Conservation (phyloP, 169 alveolate species). For the Eimeria sp. region DNA sequence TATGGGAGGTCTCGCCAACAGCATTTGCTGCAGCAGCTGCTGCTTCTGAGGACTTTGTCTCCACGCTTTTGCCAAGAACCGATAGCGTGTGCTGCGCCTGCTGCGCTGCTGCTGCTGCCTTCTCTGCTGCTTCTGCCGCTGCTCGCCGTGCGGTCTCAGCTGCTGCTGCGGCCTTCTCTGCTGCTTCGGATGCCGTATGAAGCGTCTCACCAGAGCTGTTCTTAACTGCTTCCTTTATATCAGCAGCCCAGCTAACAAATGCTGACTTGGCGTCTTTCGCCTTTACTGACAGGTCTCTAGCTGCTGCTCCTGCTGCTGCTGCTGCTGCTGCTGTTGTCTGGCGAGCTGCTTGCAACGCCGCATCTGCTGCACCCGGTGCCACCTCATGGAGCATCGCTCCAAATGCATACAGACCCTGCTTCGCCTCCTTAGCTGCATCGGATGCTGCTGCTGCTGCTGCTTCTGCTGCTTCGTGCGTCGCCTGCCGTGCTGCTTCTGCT, state of each 20-base stretch:
- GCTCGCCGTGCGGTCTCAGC: too few species aligned
- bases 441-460: slow-evolving; percentile 30
- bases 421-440: slow-evolving; percentile 18
- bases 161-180: background rate
- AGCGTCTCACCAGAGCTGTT: background rate
- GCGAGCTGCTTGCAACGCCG: background rate
- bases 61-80: background rate
- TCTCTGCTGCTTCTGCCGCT: background rate
- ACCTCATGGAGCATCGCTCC: slow-evolving; percentile 22
- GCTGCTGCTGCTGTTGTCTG: slow-evolving; percentile 13
- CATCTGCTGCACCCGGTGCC: slow-evolving; percentile 44
- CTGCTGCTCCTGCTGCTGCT: slow-evolving; percentile 61
- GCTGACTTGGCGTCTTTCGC: slow-evolving; percentile 24
- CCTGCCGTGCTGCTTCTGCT: slow-evolving; percentile 20
- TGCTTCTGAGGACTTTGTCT: slow-evolving; percentile 20
- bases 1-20: too few species aligned
- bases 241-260: background rate
- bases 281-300: background rate
- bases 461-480: background rate
- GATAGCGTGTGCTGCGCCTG: background rate
- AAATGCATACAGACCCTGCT: slow-evolving; percentile 6
- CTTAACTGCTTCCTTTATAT: background rate
- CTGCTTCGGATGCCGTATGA: background rate
- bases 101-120: slow-evolving; percentile 35
- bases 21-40: slow-evolving; percentile 11